Evolutionary conservation across 176 grass and related monocot genomes (phyloP).

Genomic region (Hyparrhenia diplandra): DNA sequence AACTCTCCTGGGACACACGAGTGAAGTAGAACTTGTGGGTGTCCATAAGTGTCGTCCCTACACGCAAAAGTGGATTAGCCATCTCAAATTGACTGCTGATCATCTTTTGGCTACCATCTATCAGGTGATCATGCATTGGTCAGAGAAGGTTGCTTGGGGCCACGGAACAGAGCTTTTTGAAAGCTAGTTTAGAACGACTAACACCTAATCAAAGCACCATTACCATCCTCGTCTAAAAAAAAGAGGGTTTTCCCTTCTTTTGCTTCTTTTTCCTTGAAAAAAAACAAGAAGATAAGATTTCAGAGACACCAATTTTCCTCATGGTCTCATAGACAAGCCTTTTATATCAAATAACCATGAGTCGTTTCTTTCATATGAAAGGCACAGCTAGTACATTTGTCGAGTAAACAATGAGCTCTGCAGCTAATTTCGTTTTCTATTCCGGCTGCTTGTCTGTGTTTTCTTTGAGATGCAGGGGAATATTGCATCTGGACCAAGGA

Average conservation of each 20-base stretch:
- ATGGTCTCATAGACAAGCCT: background rate
- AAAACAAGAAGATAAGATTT: background rate
- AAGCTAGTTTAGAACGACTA: conserved; percentile 16
- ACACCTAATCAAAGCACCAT: background rate
- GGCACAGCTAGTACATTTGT: background rate
- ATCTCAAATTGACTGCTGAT: background rate
- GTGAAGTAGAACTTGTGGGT: background rate
- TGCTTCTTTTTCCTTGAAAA: background rate
- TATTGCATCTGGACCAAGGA: background rate
- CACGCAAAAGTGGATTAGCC: background rate
- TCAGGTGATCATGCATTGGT: background rate
- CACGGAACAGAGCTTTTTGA: background rate
- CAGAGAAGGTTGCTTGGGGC: background rate
- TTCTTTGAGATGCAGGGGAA: conserved; percentile 5
- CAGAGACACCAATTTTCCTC: background rate
- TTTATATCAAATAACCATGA: background rate
- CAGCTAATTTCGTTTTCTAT: conserved; percentile 13
- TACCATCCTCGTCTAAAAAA: background rate
- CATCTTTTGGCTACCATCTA: background rate
- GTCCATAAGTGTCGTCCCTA: background rate
- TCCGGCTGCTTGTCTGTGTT: conserved; percentile 1
- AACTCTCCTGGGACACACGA: conserved; percentile 1
- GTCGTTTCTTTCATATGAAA: conserved; percentile 18
- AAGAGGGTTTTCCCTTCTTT: background rate
- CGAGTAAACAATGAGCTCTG: background rate